Evolutionary conservation across 306 rosid genomes (phyloP).

Genomic region (Medicago ruthenica): DNA sequence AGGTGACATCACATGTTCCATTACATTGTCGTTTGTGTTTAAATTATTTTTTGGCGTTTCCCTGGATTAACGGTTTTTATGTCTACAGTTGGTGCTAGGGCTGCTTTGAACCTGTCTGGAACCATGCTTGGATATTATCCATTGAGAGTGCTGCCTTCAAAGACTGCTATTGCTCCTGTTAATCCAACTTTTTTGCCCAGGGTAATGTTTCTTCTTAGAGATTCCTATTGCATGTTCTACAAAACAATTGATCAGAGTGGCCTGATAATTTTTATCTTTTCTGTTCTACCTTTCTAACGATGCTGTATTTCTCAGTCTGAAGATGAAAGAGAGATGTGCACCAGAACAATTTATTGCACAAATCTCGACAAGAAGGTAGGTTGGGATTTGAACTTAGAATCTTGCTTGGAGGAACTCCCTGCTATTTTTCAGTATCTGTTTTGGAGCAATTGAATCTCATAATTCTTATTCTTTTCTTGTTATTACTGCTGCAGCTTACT

Average conservation of each 20-base stretch:
- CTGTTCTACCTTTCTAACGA: constrained; percentile 37
- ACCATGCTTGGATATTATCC: constrained; percentile 97
- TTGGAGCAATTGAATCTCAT: constrained; percentile 6
- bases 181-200: constrained; percentile 93
- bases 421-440: constrained; percentile 3
- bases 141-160: constrained; percentile 94
- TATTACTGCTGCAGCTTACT: constrained; percentile 69
- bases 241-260: constrained; percentile 17
- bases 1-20: constrained; percentile 53
- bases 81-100: constrained; percentile 86
- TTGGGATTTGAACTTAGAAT: constrained; percentile 35
- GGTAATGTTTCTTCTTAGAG: constrained; percentile 55
- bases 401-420: constrained; percentile 25
- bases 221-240: constrained; percentile 14
- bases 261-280: constrained; percentile 31
- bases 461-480: constrained; percentile 5
- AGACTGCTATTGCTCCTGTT: constrained; percentile 98
- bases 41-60: constrained; percentile 16
- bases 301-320: constrained; percentile 66
- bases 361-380: constrained; percentile 95
- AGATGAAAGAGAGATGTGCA: constrained; percentile 99
- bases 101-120: constrained; percentile 91
- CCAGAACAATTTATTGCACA: constrained; percentile 97
- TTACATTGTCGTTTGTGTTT: constrained; percentile 28
- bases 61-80: constrained; percentile 45